A percentile compares a stretch with the other conserved stretches of the same genome.
These are phyloP conservation scores for Lactarius pseudohatsudake DNA, from an alignment of 768 basidiomycete species.

Conservation along the genomic window DNA sequence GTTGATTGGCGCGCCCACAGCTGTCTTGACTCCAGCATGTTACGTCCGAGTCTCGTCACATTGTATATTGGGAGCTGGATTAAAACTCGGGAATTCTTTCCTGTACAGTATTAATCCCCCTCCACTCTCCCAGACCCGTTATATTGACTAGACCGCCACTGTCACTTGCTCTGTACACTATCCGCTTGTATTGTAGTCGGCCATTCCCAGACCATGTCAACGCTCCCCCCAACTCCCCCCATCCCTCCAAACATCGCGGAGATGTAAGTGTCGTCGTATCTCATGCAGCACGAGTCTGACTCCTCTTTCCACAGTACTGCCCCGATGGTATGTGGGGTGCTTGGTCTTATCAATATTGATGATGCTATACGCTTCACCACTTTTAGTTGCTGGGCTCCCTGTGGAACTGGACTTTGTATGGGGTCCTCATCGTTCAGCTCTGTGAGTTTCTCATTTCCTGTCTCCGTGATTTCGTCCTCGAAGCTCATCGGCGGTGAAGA, in stretches of 20 bases:
- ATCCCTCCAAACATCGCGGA: constrained; percentile 2
- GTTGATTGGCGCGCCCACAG: no score
- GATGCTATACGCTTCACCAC: not conserved
- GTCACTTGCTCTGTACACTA: no score
- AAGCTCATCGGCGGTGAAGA: constrained; percentile 6
- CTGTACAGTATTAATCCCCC: no score
- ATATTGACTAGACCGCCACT: no score
- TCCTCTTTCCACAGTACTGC: not conserved
- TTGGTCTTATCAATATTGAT: no score
- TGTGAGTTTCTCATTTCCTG: constrained; percentile 30
- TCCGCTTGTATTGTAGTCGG: no score
- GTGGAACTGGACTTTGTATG: constrained; percentile 35
- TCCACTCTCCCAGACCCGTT: no score
- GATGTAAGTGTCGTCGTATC: not conserved
- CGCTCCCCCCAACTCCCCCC: not conserved
- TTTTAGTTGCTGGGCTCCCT: constrained; percentile 16
- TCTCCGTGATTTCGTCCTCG: no score
- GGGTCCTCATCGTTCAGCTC: constrained; percentile 35
- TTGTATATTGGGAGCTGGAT: no score
- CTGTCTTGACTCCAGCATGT: no score
- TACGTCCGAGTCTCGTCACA: no score
- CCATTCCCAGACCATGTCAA: not conserved
- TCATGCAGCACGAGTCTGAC: not conserved
- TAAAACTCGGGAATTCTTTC: no score
- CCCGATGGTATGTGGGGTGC: not conserved